A percentile compares a stretch with the other conserved stretches of the same genome.
Evolutionary conservation across 106 monocot species (phyloP).

Genomic region (Acorus gramineus): DNA sequence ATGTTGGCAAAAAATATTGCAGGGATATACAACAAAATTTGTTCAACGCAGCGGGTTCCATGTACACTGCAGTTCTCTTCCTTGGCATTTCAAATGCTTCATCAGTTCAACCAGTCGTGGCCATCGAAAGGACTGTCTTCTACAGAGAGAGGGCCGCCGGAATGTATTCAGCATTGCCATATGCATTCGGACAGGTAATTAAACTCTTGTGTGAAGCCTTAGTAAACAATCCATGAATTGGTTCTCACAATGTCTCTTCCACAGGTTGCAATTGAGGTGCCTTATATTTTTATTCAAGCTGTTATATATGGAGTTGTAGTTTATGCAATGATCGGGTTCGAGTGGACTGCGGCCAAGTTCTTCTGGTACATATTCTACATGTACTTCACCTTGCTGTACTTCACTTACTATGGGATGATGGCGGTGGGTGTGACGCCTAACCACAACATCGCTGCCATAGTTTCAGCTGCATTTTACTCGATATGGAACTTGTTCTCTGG

Average conservation of each 20-base stretch:
- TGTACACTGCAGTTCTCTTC: slow-evolving; percentile 20
- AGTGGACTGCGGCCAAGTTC: slow-evolving; percentile 43
- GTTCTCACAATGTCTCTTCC: neutral
- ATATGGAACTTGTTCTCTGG: slow-evolving; percentile 39
- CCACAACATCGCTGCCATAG: slow-evolving; percentile 21
- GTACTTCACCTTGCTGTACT: slow-evolving; percentile 39
- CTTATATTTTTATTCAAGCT: slow-evolving; percentile 18
- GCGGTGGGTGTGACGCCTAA: slow-evolving; percentile 33
- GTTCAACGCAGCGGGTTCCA: slow-evolving; percentile 15
- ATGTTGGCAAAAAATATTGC: neutral
- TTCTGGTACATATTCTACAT: slow-evolving; percentile 39
- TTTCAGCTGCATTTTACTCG: slow-evolving; percentile 18
- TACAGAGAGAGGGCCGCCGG: slow-evolving; percentile 25
- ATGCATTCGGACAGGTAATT: slow-evolving; percentile 24
- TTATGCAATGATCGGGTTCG: slow-evolving; percentile 32
- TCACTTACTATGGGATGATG: slow-evolving; percentile 49
- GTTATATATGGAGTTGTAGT: slow-evolving; percentile 20
- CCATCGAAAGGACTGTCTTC: slow-evolving; percentile 19
- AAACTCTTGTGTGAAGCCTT: neutral
- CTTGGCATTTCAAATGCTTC: slow-evolving; percentile 8
- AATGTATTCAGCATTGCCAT: slow-evolving; percentile 29
- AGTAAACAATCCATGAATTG: no score
- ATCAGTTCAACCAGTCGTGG: slow-evolving; percentile 19
- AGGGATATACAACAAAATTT: slow-evolving; percentile 14
- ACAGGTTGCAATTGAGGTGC: slow-evolving; percentile 27